Evolutionary conservation across 2,329 filamentous ascomycete species (phyloP).

Genomic region (Aspergillus sp.): DNA sequence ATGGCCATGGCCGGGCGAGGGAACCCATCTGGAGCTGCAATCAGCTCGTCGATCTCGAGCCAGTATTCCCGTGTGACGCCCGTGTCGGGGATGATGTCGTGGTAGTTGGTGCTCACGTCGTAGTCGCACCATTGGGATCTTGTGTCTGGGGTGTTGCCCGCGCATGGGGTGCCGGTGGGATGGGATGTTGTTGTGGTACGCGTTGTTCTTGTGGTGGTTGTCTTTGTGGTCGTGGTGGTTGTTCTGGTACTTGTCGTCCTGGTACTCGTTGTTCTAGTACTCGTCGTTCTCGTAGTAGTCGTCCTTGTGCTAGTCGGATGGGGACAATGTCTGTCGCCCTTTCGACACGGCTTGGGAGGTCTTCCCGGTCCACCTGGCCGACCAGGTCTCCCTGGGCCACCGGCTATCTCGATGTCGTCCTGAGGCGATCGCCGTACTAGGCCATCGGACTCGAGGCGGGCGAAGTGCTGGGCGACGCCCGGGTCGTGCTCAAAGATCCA

Average conservation of each 20-base stretch:
- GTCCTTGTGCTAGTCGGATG: background rate
- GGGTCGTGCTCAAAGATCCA: conserved; percentile 3
- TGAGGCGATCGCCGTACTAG: background rate
- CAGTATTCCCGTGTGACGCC: conserved; percentile 24
- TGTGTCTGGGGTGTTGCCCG: conserved; percentile 30
- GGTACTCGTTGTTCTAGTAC: background rate
- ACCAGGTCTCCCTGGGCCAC: no score
- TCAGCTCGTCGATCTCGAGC: conserved; percentile 23
- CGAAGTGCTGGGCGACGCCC: background rate
- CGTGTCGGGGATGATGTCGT: conserved; percentile 26
- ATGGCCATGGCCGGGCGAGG: conserved; percentile 55
- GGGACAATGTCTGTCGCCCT: background rate
- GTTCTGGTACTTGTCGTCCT: background rate
- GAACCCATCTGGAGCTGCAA: conserved; percentile 32
- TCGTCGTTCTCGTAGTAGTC: background rate
- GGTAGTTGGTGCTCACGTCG: conserved; percentile 41
- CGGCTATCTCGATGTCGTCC: background rate
- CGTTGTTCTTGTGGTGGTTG: background rate
- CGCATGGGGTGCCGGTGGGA: conserved; percentile 11
- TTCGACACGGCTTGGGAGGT: background rate
- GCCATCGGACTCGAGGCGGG: background rate
- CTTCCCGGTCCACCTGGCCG: no score
- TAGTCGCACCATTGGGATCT: conserved; percentile 37
- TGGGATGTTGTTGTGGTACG: background rate
- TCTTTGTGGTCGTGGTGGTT: background rate